Conservation (phyloP, 1,284 basidiomycete species). For the Tilletia horrida region DNA sequence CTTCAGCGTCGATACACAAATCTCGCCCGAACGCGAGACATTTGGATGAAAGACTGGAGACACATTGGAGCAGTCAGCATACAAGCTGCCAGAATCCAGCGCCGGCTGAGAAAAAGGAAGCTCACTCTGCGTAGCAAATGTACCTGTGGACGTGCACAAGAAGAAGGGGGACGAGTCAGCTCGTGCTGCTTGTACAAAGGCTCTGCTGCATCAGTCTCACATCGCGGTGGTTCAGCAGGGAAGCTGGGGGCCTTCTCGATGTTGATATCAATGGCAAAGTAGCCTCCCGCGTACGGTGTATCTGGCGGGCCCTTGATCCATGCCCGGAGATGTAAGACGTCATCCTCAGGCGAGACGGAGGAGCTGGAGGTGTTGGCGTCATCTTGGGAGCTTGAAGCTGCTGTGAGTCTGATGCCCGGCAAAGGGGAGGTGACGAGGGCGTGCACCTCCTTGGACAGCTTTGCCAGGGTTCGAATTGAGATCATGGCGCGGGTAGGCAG, state of each 20-base stretch:
- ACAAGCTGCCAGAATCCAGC: not conserved
- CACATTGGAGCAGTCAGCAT: conserved; percentile 18
- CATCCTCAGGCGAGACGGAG: not conserved
- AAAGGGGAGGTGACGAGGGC: not conserved
- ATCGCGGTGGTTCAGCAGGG: conserved; percentile 29
- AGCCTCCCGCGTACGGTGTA: conserved; percentile 70
- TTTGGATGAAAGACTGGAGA: conserved; percentile 88
- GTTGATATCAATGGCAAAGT: conserved; percentile 34
- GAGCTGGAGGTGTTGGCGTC: not conserved
- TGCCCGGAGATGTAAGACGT: not conserved
- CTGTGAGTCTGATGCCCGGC: not conserved
- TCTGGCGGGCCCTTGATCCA: conserved; percentile 62
- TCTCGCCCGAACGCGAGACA: conserved; percentile 81
- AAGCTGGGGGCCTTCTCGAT: conserved; percentile 30
- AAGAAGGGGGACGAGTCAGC: not conserved
- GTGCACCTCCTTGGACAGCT: conserved; percentile 4
- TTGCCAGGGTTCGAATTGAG: not conserved
- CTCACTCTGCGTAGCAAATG: conserved; percentile 15
- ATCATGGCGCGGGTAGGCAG: not conserved
- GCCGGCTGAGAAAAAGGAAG: not conserved
- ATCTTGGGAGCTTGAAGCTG: not conserved
- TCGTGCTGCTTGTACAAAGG: too few species aligned
- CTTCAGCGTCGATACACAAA: conserved; percentile 94
- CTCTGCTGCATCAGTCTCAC: not conserved
- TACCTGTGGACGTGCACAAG: not conserved